Evolutionary conservation across 148 eudicot species (phyloP).

Genomic region (Heliamphora exappendiculata): DNA sequence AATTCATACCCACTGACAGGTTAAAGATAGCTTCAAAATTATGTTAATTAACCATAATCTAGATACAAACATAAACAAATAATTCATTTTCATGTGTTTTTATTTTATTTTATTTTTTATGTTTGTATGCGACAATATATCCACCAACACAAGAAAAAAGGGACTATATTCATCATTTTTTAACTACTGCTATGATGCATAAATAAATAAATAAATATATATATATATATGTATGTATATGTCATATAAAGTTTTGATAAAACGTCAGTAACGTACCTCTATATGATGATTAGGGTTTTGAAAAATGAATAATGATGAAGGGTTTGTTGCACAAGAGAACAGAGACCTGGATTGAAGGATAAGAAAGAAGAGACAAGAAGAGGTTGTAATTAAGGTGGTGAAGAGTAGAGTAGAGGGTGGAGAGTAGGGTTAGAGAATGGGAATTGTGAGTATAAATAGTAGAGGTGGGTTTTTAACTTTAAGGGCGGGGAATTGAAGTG

Average conservation of each 20-base stretch:
- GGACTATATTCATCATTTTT: too few relatives aligned
- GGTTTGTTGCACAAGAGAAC: not conserved
- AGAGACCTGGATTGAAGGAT: slow-evolving; percentile 3
- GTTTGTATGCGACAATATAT: not conserved
- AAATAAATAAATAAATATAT: not conserved
- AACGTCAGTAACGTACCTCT: slow-evolving; percentile 8
- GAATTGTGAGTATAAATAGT: slow-evolving; percentile 21
- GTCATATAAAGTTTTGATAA: not conserved
- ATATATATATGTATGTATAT: not conserved
- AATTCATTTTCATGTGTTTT: not conserved
- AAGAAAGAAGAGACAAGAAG: not conserved
- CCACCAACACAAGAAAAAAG: not conserved
- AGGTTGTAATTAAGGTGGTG: not conserved
- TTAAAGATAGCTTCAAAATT: not conserved
- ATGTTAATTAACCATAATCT: not conserved
- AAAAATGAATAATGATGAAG: not conserved
- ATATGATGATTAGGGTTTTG: slow-evolving; percentile 13
- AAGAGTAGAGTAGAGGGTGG: not conserved
- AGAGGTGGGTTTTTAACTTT: not conserved
- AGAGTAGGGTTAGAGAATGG: slow-evolving; percentile 5
- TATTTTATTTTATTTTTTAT: too few relatives aligned
- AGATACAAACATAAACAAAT: not conserved
- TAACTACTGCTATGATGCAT: too few relatives aligned
- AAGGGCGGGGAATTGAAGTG: not conserved
- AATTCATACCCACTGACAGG: not conserved